Evolutionary conservation across 2,329 filamentous ascomycete species (phyloP), one percentile per base, ranked within the genome.

Genomic region (Phaeoacremonium minimum): DNA sequence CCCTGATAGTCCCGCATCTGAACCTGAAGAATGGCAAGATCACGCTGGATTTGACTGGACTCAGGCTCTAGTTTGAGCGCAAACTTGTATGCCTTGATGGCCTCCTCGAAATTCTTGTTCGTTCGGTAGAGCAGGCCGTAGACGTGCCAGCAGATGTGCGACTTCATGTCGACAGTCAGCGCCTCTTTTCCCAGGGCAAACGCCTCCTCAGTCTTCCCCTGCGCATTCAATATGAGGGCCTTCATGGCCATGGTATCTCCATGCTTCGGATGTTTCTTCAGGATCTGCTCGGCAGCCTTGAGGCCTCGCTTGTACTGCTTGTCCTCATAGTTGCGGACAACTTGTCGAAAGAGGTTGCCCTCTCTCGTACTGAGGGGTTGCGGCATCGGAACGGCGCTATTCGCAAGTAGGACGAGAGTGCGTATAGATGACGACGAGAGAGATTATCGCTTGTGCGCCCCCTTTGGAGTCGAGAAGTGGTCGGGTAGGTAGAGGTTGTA

Each of bases 161-260:
- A 96, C 70, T 94, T 96, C 90, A 98, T 97, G 61, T 97, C 90
- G 53, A 90, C 88, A 48, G 85, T 89, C 51, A 98, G 73, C 20
- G 94, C 93, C 47, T 89, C 78, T 67, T 96, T 98, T 55, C 87
- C 91, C 41, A 98, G 75, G 31, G 83, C 79, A 60, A 98, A 98
- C 1, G 94, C 94, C 66, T 98, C 93, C 40, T 95, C 88, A 18
- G 84, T 83, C 66, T 95, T 91, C 50, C 89, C 88, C 64, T 91
- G 85, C 30, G 86, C 84, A 62, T 95, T 97, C 63, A 97, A 79
- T 49, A 97, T 96, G 49, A 98, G 73, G 38, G 93, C 91, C 69
- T 98, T 98, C 93, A 98, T 98, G 37, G 93, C 94, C 67, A 94
- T 85, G 16, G 93, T 98, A 62, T 98, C 94, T 57, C 90, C 94